A percentile compares a stretch with the other conserved stretches of the same genome.
Evolutionary conservation across 2,329 filamentous ascomycete species (phyloP).

Genomic region (Neofusicoccum parvum): DNA sequence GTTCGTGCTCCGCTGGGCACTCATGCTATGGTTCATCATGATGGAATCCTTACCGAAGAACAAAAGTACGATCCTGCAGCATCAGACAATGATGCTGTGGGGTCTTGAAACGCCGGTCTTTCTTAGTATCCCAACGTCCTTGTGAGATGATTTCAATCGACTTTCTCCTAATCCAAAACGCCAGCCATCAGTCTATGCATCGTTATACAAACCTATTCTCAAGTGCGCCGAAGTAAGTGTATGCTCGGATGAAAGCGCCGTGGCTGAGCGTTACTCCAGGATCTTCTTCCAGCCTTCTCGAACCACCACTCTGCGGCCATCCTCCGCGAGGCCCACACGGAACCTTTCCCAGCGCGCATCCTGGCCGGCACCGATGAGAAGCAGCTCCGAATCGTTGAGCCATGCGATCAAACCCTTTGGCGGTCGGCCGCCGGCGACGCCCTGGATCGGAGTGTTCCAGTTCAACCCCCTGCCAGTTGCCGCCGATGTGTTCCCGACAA

Average conservation of each 20-base stretch:
- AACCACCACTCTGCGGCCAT: conserved; percentile 66
- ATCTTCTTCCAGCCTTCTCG: conserved; percentile 77
- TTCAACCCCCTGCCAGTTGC: conserved; percentile 32
- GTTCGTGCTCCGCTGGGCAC: too few species aligned
- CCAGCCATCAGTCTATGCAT: background rate
- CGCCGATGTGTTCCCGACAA: conserved; percentile 29
- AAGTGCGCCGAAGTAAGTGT: background rate
- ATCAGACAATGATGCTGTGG: background rate
- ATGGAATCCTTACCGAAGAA: too few species aligned
- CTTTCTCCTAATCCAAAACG: background rate
- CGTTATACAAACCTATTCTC: background rate
- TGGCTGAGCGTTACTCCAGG: background rate
- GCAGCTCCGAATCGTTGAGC: conserved; percentile 71
- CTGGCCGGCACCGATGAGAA: conserved; percentile 76
- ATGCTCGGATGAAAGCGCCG: too few species aligned
- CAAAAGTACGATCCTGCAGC: too few species aligned
- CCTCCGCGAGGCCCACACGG: conserved; percentile 66
- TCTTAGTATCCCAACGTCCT: background rate
- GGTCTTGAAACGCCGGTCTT: background rate
- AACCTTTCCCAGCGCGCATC: conserved; percentile 91
- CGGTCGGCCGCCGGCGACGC: conserved; percentile 59
- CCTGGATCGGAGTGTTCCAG: conserved; percentile 52
- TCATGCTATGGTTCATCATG: too few species aligned
- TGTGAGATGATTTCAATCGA: background rate
- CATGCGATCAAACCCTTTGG: conserved; percentile 86